Percentiles rank a stretch among this genome's conserved stretches.
phyloP scores from a whole-genome alignment of 75 land plant species.

The Cupressus sempervirens region DNA sequence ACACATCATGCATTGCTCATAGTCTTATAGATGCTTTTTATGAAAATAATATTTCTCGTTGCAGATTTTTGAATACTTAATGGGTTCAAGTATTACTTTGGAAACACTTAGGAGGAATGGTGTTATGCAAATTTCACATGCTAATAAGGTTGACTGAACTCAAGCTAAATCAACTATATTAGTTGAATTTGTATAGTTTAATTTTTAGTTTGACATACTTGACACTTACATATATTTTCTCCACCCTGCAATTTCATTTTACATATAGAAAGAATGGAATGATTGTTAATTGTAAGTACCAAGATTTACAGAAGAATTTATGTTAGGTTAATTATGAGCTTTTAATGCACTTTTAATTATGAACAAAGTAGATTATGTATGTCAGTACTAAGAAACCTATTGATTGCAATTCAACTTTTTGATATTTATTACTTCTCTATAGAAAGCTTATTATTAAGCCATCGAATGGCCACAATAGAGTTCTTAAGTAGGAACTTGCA shows the following conservation, averaged over 20 bases:
- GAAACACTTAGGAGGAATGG: slow-evolving; percentile 57
- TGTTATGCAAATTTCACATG: slow-evolving; percentile 44
- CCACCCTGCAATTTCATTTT: slow-evolving; percentile 78
- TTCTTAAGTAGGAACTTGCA: neutral
- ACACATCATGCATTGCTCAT: neutral
- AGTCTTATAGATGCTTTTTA: too few relatives aligned
- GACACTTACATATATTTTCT: neutral
- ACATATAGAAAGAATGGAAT: slow-evolving; percentile 52
- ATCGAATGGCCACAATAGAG: neutral
- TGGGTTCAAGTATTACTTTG: slow-evolving; percentile 44
- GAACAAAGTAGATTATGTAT: too few relatives aligned
- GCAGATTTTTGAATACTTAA: slow-evolving; percentile 56
- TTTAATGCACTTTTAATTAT: too few relatives aligned
- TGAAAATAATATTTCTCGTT: slow-evolving; percentile 5
- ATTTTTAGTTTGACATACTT: neutral
- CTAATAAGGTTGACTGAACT: slow-evolving; percentile 21
- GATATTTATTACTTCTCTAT: too few relatives aligned
- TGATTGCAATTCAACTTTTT: too few relatives aligned
- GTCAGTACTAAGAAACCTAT: too few relatives aligned
- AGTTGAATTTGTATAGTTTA: neutral
- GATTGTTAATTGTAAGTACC: slow-evolving; percentile 80
- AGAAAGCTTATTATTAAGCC: too few relatives aligned
- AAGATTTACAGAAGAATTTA: slow-evolving; percentile 57
- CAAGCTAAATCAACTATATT: neutral
- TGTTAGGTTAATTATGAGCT: slow-evolving; percentile 61